These are phyloP conservation scores for Choiromyces venosus DNA, from an alignment of 495 filamentous ascomycete species.

Conservation along the genomic window DNA sequence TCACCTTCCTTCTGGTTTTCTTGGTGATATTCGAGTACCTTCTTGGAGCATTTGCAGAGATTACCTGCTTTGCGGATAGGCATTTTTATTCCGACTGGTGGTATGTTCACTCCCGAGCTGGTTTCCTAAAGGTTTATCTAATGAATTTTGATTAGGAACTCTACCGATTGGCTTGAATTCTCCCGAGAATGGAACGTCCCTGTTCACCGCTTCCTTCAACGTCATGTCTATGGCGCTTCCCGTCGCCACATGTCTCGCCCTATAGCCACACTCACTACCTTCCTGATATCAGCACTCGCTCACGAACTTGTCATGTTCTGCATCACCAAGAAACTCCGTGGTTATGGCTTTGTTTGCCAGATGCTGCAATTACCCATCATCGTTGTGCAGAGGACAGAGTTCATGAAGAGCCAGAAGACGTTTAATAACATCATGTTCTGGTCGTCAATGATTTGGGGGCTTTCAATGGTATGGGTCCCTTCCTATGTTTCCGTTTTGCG, in stretches of 20 bases:
- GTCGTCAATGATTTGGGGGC: conserved; percentile 87
- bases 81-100: conserved; percentile 99
- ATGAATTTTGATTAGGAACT: conserved; percentile 46
- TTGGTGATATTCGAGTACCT: conserved; percentile 97
- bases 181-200: conserved; percentile 96
- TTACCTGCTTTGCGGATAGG: conserved; percentile 88
- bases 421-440: conserved; percentile 94
- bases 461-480: conserved; percentile 65
- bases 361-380: conserved; percentile 96
- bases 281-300: conserved; percentile 78
- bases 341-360: conserved; percentile 88
- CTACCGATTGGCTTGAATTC: conserved; percentile 88
- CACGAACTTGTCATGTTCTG: conserved; percentile 97
- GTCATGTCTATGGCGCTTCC: conserved; percentile 85
- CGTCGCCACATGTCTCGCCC: conserved; percentile 67
- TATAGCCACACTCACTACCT: conserved; percentile 83
- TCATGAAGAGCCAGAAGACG: conserved; percentile 64
- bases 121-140: not conserved
- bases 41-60: conserved; percentile 87
- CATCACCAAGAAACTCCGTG: conserved; percentile 93
- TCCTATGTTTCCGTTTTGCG: not conserved
- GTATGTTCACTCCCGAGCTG: conserved; percentile 35
- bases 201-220: conserved; percentile 93
- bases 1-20: conserved; percentile 91
- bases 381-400: conserved; percentile 74